Base-by-base conservation (phyloP, 257 asterid genomes). In the Verbascum thapsus region DNA sequence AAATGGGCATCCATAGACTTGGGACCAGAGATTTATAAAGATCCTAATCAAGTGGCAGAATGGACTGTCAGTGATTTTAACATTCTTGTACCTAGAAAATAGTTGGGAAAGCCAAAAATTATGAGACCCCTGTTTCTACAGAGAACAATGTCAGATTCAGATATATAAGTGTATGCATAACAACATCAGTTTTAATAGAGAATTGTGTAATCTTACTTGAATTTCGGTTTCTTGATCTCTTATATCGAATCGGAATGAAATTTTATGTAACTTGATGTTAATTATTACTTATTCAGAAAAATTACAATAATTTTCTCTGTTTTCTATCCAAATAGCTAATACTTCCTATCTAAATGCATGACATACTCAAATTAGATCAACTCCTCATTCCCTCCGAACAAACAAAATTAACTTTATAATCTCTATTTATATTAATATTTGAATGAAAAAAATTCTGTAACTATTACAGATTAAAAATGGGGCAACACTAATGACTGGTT, bases 31-130 rank as follows among this genome's bases (percentile, higher is more conserved):
- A 88, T 85, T 18, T 85, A 60, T 67, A 83, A 73, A 66, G 82
- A 69, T 45, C 79, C 83, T n/a, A 71, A 78, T 74, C 90, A 81
- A 78, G 82, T 78, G 43, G 97, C 92, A 53, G 95, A 90, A 66
- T 87, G 97, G 95, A 90, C 92, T n/a, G 92, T 90, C 54, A 72
- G 77, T 74, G 80, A 81, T 78, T 88, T 88, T 72, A 83, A 90
- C 74, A 79, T 88, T 61, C 81, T 87, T 71, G 80, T 77, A 42
- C 76, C 69, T 17, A 50, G 60, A 59, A 43, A 73, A 7, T 32
- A 63, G 6, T 23, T 11, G 37, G 49, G 18, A 0, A n/a, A 57
- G 55, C 35, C 3, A 20, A 26, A 37, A 63, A 64, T 6, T 20
- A 12, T n/a, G 45, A 30, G 13, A 53, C 12, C 4, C 8, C 1